Evolutionary conservation across 306 rosid genomes (phyloP).

Genomic region (Rosa persica): DNA sequence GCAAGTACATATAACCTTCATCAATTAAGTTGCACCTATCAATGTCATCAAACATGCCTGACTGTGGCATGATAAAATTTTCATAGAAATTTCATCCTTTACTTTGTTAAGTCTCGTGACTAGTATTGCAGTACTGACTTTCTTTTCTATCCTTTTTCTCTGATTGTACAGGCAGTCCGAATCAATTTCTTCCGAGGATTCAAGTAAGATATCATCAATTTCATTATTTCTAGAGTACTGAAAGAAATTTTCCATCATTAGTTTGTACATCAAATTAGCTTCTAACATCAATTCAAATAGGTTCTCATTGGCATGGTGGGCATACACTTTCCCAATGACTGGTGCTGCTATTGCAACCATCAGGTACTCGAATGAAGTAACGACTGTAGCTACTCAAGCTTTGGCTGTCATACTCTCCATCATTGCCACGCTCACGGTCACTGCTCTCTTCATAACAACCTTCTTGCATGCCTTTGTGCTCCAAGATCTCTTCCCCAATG

Average conservation of each 20-base stretch:
- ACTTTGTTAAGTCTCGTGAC: neutral
- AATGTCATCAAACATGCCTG: neutral
- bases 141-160: conserved; percentile 1
- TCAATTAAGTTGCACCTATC: neutral
- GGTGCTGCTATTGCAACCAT: conserved; percentile 96
- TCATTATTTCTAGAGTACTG: neutral
- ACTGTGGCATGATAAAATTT: neutral
- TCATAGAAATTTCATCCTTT: neutral
- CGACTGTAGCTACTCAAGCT: conserved; percentile 47
- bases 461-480: conserved; percentile 72
- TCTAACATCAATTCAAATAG: conserved; percentile 40
- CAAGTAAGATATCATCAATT: conserved; percentile 45
- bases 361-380: conserved; percentile 68
- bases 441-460: conserved; percentile 52
- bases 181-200: conserved; percentile 79
- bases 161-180: conserved; percentile 69
- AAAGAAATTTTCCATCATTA: neutral
- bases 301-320: conserved; percentile 98
- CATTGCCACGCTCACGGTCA: conserved; percentile 53
- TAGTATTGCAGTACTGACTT: neutral
- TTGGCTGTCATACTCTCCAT: conserved; percentile 48
- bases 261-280: neutral
- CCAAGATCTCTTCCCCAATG: conserved; percentile 82
- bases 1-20: conserved; percentile 39
- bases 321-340: conserved; percentile 97